Conservation (phyloP, 345 rosid species). For the Dipteronia sinensis region DNA sequence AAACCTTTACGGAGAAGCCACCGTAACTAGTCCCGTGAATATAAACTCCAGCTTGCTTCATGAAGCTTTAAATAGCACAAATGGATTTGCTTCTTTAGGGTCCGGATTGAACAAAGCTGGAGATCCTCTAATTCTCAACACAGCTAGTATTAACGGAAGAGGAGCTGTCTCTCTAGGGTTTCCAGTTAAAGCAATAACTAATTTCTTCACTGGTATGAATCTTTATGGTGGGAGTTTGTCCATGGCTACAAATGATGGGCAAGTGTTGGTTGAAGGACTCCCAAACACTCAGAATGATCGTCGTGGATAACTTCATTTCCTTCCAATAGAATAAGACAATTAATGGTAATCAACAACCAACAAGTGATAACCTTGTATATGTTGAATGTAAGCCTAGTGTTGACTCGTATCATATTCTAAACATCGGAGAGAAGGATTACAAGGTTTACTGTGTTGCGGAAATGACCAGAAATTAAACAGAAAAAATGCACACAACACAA, state of each 20-base stretch:
- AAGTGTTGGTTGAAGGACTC: constrained; percentile 28
- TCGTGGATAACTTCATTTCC: constrained; percentile 13
- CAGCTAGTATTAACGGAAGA: constrained; percentile 24
- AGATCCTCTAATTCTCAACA: constrained; percentile 33
- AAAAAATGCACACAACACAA: too few relatives aligned
- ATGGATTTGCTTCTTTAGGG: constrained; percentile 37
- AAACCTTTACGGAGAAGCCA: constrained; percentile 33
- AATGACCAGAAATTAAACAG: too few relatives aligned
- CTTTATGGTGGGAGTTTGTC: constrained; percentile 41
- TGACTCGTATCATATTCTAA: not conserved
- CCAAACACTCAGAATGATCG: constrained; percentile 17
- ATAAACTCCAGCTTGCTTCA: constrained; percentile 38
- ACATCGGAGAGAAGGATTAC: constrained; percentile 22
- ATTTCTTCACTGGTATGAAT: constrained; percentile 24
- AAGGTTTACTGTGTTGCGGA: too few relatives aligned
- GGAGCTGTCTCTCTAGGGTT: constrained; percentile 44
- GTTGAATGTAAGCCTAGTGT: constrained; percentile 25
- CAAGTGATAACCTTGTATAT: not conserved
- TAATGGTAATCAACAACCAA: not conserved
- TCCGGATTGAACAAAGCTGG: constrained; percentile 30
- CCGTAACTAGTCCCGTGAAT: not conserved
- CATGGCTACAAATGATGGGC: constrained; percentile 41
- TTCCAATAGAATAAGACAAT: not conserved
- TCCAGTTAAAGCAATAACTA: constrained; percentile 27
- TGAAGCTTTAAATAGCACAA: constrained; percentile 29